Percentiles rank a stretch among this genome's conserved stretches.
These are phyloP conservation scores for Aspergillus pseudoglaucus DNA, from an alignment of 2,329 filamentous ascomycete genomes.

Conservation along the genomic window DNA sequence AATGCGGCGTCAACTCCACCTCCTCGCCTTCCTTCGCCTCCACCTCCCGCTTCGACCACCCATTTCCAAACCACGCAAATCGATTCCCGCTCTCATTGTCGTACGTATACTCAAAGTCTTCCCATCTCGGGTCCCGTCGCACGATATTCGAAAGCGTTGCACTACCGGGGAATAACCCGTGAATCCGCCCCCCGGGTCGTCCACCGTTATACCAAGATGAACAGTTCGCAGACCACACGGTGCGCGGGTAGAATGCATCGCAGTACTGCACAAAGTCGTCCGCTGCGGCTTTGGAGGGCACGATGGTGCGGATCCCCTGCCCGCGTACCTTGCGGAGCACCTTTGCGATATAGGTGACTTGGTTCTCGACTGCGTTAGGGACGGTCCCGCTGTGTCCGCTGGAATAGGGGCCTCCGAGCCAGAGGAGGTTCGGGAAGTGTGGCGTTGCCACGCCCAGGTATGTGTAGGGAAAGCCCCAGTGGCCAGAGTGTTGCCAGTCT, in stretches of 20 bases:
- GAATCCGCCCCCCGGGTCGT: conserved; percentile 55
- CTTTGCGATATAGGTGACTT: conserved; percentile 59
- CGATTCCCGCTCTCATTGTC: conserved; percentile 39
- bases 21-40: conserved; percentile 30
- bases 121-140: conserved; percentile 51
- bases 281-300: conserved; percentile 51
- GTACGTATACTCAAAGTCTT: conserved; percentile 53
- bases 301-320: conserved; percentile 60
- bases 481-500: conserved; percentile 52
- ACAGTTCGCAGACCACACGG: conserved; percentile 49
- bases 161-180: conserved; percentile 65
- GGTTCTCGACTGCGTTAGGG: conserved; percentile 60
- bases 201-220: conserved; percentile 68
- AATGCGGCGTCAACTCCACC: conserved; percentile 59
- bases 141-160: conserved; percentile 57
- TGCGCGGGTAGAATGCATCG: conserved; percentile 47
- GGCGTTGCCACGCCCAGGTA: conserved; percentile 61
- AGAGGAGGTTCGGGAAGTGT: conserved; percentile 62
- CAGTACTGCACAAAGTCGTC: conserved; percentile 48
- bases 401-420: conserved; percentile 56
- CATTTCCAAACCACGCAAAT: conserved; percentile 58
- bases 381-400: conserved; percentile 59
- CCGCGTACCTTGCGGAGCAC: conserved; percentile 59
- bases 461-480: conserved; percentile 58
- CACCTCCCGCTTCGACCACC: conserved; percentile 55